These are phyloP conservation scores for Hordeum pubiflorum DNA, from an alignment of 202 grass and related monocot species.

Conservation along the genomic window DNA sequence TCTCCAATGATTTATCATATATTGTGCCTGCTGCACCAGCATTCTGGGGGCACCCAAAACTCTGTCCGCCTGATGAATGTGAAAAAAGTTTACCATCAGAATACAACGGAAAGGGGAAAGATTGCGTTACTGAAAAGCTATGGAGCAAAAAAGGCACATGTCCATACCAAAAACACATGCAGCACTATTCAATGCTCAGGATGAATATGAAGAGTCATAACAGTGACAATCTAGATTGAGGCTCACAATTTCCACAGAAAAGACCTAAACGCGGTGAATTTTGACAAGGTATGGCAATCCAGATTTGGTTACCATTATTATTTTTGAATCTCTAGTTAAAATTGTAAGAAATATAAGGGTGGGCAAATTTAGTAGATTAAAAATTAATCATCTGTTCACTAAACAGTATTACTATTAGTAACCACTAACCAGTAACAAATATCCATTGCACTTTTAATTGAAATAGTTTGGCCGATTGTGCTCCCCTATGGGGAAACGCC, in stretches of 20 bases:
- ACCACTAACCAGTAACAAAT: not conserved
- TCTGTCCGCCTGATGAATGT: constrained; percentile 63
- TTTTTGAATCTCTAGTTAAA: not conserved
- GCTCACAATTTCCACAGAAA: not conserved
- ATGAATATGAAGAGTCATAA: constrained; percentile 6
- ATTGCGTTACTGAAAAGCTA: not conserved
- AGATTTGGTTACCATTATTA: not conserved
- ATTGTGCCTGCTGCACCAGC: constrained; percentile 86
- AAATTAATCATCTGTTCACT: not conserved
- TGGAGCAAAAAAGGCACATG: not conserved
- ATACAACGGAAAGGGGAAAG: not conserved
- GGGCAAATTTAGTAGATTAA: not conserved
- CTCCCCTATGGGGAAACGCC: not conserved
- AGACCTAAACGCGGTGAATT: not conserved
- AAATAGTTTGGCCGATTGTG: not conserved
- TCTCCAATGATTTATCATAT: constrained; percentile 82
- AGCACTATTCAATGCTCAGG: constrained; percentile 1
- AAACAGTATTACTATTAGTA: not conserved
- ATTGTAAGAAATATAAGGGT: not conserved
- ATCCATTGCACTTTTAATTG: not conserved
- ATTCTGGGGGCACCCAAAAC: constrained; percentile 84
- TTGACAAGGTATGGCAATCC: not conserved
- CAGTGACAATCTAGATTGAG: not conserved
- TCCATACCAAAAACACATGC: not conserved
- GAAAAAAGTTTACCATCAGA: not conserved